Percentiles rank a stretch among this genome's conserved stretches.
These are phyloP conservation scores for Backusella tarrabulga DNA, from an alignment of 192 early-diverging fungal species.

Conservation along the genomic window DNA sequence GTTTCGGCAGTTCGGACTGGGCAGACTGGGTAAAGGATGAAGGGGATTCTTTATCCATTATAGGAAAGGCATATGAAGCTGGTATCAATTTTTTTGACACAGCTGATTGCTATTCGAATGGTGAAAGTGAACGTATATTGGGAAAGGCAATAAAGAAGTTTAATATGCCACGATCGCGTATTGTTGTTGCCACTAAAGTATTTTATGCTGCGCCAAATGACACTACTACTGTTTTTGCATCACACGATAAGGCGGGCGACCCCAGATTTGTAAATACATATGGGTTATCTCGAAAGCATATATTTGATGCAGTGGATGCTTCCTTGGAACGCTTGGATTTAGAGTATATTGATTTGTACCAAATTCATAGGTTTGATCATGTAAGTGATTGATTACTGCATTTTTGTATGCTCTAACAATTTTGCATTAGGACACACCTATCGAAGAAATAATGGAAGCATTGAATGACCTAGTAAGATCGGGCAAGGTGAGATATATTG, in stretches of 20 bases:
- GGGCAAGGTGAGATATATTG: slow-evolving; percentile 41
- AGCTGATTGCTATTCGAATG: slow-evolving; percentile 24
- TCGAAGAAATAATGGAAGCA: slow-evolving; percentile 42
- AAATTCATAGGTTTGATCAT: slow-evolving; percentile 44
- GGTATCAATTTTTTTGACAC: slow-evolving; percentile 39
- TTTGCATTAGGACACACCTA: slow-evolving; percentile 38
- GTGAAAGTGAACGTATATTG: slow-evolving; percentile 30
- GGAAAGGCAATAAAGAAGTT: slow-evolving; percentile 36
- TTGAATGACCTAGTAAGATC: slow-evolving; percentile 38
- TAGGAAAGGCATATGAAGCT: slow-evolving; percentile 31
- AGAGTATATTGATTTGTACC: slow-evolving; percentile 55
- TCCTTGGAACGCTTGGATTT: slow-evolving; percentile 25
- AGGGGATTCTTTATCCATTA: slow-evolving; percentile 33
- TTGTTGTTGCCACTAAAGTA: slow-evolving; percentile 40
- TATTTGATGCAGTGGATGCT: slow-evolving; percentile 33
- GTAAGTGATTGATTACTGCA: background rate
- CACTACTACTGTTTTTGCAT: background rate
- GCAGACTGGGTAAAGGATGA: slow-evolving; percentile 42
- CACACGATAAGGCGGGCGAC: background rate
- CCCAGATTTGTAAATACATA: slow-evolving; percentile 11
- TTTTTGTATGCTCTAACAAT: background rate
- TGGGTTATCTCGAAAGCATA: slow-evolving; percentile 33
- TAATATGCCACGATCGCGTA: slow-evolving; percentile 31
- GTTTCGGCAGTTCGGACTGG: slow-evolving; percentile 34
- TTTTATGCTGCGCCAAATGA: slow-evolving; percentile 20